Evolutionary conservation across 345 rosid genomes (phyloP), one percentile per base, ranked within the genome.

Genomic region (Sonneratia alba): DNA sequence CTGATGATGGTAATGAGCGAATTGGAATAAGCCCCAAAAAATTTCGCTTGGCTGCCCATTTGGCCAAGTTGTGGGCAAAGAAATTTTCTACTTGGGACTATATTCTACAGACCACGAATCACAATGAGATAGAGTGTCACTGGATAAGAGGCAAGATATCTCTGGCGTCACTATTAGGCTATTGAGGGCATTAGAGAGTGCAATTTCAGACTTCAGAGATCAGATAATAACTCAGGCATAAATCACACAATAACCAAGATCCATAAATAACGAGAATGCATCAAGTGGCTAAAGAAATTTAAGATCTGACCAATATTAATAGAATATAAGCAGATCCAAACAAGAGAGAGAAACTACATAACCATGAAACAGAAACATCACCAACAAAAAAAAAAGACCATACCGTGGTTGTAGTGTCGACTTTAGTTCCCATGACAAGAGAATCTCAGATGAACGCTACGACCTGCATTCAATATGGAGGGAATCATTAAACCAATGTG

Each of bases 321-420:
- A 3, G 22, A 36, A 27, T 9, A 36, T 27, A 70, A 59, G 36
- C 24, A 71, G 12, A 72, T 21, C 53, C 0, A 3, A 9, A 36
- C 38, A 14, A 6, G 66, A 37, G 27, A 5, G 36, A 62, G 40
- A 57, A 14, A 21, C 27, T 27, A 42, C 45, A 42, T 42, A 9
- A 9, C 2, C 45, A 42, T 9, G 45, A 42, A 42, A 42, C 45
- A 42, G 2, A 42, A 9, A 42, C 10, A 42, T 4, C 45, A 4
- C 45, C 45, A 42, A n/a, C n/a, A n/a, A n/a, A 42, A 42, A 42
- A 42, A 42, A 42, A 42, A 71, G 73, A 42, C n/a, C n/a, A 43
- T 73, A 87, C 97, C 96, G 77, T 80, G 61, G 43, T 77, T 51
- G 85, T 69, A 77, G 78, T 72, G 40, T 85, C 91, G 40, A 77